Percentiles rank a stretch among this genome's conserved stretches.
Evolutionary conservation across 2,329 filamentous ascomycete genomes (phyloP).

Genomic region (Aspergillus tubingensis): DNA sequence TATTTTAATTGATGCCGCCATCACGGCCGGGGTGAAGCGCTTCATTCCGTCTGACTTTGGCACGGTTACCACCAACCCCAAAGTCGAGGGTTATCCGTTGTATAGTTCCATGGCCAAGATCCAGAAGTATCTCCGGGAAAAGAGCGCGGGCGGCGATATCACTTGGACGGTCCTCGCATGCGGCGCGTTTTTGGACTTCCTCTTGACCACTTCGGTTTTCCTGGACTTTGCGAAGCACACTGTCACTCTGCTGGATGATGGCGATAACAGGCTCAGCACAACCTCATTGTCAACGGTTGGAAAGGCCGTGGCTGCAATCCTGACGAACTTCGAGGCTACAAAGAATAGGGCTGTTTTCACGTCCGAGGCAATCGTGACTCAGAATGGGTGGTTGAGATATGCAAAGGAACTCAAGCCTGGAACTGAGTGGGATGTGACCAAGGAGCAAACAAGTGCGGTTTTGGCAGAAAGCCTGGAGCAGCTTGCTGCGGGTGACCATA

Average conservation of each 20-base stretch:
- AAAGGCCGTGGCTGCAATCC: not conserved
- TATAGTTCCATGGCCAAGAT: not conserved
- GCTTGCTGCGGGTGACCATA: too few species aligned
- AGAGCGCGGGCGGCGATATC: not conserved
- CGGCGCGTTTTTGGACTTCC: not conserved
- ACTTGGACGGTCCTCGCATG: not conserved
- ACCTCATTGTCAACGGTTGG: not conserved
- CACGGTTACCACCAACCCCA: not conserved
- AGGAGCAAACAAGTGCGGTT: too few species aligned
- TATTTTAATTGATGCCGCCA: not conserved
- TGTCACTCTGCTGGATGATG: not conserved
- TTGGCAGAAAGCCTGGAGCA: too few species aligned
- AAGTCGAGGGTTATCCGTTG: not conserved
- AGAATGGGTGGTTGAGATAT: too few species aligned
- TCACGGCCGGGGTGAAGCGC: not conserved
- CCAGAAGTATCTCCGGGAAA: not conserved
- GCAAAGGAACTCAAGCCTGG: too few species aligned
- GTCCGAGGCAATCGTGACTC: too few species aligned
- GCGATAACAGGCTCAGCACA: not conserved
- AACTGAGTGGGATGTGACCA: too few species aligned
- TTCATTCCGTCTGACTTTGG: not conserved
- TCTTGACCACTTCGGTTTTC: not conserved
- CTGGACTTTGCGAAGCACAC: conserved; percentile 2
- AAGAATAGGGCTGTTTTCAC: not conserved
- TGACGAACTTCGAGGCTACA: not conserved